Conservation (phyloP, 108 stramenopile genomes). For the Conticribra guillardii region DNA sequence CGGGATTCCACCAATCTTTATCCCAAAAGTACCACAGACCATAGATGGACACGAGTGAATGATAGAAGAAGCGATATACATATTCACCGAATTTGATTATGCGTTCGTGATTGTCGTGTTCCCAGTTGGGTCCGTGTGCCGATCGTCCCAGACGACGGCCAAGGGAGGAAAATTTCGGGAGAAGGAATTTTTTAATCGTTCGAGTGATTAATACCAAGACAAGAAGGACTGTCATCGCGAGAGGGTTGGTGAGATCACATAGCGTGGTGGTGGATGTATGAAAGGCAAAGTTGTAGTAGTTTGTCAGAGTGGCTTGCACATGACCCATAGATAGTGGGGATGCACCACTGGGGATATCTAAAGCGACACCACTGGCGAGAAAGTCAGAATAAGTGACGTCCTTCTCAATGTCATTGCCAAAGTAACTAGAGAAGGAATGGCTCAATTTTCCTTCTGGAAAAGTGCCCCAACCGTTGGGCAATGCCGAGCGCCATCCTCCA, state of each 20-base stretch:
- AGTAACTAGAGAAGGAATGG: slow-evolving; percentile 36
- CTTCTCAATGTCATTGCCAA: slow-evolving; percentile 9
- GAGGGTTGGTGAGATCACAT: slow-evolving; percentile 38
- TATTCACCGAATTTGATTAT: slow-evolving; percentile 90
- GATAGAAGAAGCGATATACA: slow-evolving; percentile 80
- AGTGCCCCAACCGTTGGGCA: slow-evolving; percentile 12
- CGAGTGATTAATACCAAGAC: slow-evolving; percentile 61
- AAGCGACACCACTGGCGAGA: neutral
- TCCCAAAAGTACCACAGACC: slow-evolving; percentile 70
- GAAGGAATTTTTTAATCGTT: slow-evolving; percentile 51
- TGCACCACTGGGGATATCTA: neutral
- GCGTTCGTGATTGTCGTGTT: slow-evolving; percentile 57
- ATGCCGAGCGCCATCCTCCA: slow-evolving; percentile 23
- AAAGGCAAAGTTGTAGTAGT: slow-evolving; percentile 47
- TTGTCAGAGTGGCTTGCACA: slow-evolving; percentile 11
- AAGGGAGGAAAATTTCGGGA: slow-evolving; percentile 65
- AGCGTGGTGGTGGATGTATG: slow-evolving; percentile 38
- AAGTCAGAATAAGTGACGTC: slow-evolving; percentile 28
- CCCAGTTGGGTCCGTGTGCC: slow-evolving; percentile 76
- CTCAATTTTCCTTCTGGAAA: slow-evolving; percentile 43
- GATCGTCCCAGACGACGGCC: slow-evolving; percentile 59
- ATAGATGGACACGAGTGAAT: slow-evolving; percentile 58
- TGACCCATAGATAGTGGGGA: neutral
- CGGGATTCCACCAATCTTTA: slow-evolving; percentile 78
- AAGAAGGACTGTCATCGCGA: slow-evolving; percentile 28